Evolutionary conservation across 1,284 basidiomycete species (phyloP).

Genomic region (Pisolithus thermaeus): DNA sequence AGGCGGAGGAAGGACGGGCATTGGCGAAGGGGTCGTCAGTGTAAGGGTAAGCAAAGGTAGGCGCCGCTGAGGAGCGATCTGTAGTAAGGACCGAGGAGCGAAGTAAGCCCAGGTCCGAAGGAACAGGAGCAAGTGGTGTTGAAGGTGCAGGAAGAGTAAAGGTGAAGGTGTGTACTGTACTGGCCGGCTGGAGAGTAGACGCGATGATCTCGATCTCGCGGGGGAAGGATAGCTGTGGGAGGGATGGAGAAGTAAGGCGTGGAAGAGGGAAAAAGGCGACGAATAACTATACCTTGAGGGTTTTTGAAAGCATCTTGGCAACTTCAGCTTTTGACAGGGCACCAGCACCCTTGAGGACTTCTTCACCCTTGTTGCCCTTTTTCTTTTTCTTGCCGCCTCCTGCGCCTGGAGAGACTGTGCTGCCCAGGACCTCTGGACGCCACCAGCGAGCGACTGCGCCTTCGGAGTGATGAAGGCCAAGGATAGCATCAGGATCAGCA

Average conservation of each 20-base stretch:
- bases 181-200: constrained; percentile 84
- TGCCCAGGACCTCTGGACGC: constrained; percentile 90
- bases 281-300: constrained; percentile 65
- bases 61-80: constrained; percentile 53
- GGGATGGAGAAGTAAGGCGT: constrained; percentile 6
- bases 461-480: constrained; percentile 80
- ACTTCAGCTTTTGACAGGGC: constrained; percentile 79
- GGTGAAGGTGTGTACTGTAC: constrained; percentile 89
- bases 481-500: constrained; percentile 81
- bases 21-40: constrained; percentile 69
- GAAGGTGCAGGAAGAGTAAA: constrained; percentile 74
- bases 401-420: constrained; percentile 82
- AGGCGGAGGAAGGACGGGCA: constrained; percentile 66
- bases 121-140: constrained; percentile 61
- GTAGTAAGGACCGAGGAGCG: constrained; percentile 65
- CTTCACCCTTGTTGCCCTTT: constrained; percentile 58
- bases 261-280: not conserved
- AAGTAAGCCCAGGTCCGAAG: constrained; percentile 57
- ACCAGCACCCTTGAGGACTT: constrained; percentile 61
- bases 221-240: constrained; percentile 70
- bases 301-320: constrained; percentile 83
- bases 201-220: constrained; percentile 94
- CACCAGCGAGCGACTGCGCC: constrained; percentile 90
- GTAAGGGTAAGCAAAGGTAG: constrained; percentile 64
- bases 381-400: constrained; percentile 51